These are phyloP conservation scores for Beta vulgaris DNA, from an alignment of 148 eudicot species.

Conservation along the genomic window DNA sequence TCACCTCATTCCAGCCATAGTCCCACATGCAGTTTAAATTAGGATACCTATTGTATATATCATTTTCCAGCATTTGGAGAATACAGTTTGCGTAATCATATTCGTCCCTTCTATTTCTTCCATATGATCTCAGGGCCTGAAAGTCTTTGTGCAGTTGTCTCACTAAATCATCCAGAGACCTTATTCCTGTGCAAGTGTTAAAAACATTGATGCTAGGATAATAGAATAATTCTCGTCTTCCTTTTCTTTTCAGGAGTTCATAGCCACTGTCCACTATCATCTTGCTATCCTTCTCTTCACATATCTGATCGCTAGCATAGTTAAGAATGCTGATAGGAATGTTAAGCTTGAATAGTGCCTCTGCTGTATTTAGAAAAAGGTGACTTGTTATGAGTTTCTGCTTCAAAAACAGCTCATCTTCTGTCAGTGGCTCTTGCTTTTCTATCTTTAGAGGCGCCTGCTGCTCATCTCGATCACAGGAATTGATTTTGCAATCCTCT, in stretches of 20 bases:
- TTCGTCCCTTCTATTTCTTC: slow-evolving; percentile 32
- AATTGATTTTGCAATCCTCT: slow-evolving; percentile 21
- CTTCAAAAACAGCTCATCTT: slow-evolving; percentile 63
- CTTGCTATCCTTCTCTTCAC: slow-evolving; percentile 42
- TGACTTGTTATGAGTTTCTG: slow-evolving; percentile 62
- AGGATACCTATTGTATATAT: slow-evolving; percentile 41
- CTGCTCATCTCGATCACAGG: slow-evolving; percentile 19
- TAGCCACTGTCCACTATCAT: slow-evolving; percentile 53
- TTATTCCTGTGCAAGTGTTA: slow-evolving; percentile 21
- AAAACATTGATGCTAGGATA: slow-evolving; percentile 38
- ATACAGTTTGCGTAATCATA: slow-evolving; percentile 44
- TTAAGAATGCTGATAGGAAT: slow-evolving; percentile 57
- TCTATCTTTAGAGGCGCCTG: slow-evolving; percentile 22
- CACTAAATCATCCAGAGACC: slow-evolving; percentile 63
- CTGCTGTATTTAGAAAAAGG: slow-evolving; percentile 72
- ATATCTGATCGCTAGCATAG: slow-evolving; percentile 40
- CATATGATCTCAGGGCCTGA: slow-evolving; percentile 42
- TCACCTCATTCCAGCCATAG: slow-evolving; percentile 56
- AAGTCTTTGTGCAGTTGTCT: slow-evolving; percentile 58
- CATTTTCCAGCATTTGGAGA: slow-evolving; percentile 59
- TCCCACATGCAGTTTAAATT: slow-evolving; percentile 83
- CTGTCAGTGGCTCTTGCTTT: slow-evolving; percentile 51
- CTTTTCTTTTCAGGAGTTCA: slow-evolving; percentile 75
- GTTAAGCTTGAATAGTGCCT: slow-evolving; percentile 76
- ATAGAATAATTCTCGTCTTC: slow-evolving; percentile 46